Evolutionary conservation across 257 asterid species (phyloP), one percentile per base, ranked within the genome.

Genomic region (Scutellaria barbata): DNA sequence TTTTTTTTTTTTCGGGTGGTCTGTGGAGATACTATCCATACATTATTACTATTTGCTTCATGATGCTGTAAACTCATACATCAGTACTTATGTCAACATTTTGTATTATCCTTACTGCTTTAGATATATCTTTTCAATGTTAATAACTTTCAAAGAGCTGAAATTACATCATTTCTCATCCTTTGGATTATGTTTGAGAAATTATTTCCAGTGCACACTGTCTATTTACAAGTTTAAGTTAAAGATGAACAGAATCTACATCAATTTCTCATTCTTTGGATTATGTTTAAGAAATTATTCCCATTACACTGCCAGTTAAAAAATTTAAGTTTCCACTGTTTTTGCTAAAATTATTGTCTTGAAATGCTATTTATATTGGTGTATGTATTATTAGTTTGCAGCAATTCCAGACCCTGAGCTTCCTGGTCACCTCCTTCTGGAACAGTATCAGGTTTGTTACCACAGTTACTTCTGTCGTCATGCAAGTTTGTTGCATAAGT

Each of bases 371-470:
- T 47, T 69, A 79, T 48, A 71, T 60, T 18, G 7, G 62, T 71
- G 41, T 10, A 5, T 62, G 35, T 53, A 9, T 70, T 75, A 40
- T 66, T 85, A 95, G 98, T 95, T 92, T 85, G 95, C 84, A 83
- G 89, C 85, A 70, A 72, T 81, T 66, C 75, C 81, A n/a, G 99
- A 95, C 80, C 98, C 98, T 48, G 99, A 95, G 81, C 94, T 92
- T 68, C 96, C 98, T 14, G 97, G 88, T 72, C 97, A 86, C 87
- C 90, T 88, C 72, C 96, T 95, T 76, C 88, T 95, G 77, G 98
- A 95, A 74, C 99, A 92, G 79, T 92, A 92, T 85, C 97, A 95
- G 98, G 99, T 89, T 64, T 77, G 76, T 74, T 50, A 52, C 66
- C 52, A 9, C 47, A 52, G 43, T 68, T 72, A 10, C 79, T 62